Conservation (phyloP, 2,329 filamentous ascomycete genomes). For the Colletotrichum sp. region DNA sequence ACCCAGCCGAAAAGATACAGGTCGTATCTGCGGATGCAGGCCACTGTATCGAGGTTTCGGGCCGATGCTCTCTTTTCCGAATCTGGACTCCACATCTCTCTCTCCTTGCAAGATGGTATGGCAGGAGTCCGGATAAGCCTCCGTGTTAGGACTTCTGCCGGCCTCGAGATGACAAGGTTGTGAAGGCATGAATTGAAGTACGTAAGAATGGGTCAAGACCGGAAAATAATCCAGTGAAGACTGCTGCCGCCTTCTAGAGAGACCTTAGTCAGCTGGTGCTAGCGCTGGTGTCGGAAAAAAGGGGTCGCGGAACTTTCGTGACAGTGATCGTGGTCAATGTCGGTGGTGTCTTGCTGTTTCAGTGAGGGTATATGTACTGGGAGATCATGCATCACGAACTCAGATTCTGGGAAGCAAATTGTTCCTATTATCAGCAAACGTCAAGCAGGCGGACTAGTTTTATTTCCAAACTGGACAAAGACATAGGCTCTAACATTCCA, state of each 20-base stretch:
- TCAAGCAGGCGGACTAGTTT: too few relatives aligned
- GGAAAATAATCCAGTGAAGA: accelerated
- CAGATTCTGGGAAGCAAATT: accelerated
- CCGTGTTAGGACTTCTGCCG: not conserved
- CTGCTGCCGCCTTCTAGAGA: accelerated
- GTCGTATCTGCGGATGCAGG: not conserved
- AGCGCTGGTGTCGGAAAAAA: not conserved
- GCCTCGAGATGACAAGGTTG: not conserved
- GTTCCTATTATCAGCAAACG: accelerated
- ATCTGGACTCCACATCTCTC: not conserved
- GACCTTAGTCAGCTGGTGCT: not conserved
- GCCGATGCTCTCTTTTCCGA: not conserved
- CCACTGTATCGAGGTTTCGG: not conserved
- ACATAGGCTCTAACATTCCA: too few relatives aligned
- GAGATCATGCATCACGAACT: too few relatives aligned
- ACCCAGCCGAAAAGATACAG: not conserved
- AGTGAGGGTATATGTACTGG: not conserved
- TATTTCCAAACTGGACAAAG: too few relatives aligned
- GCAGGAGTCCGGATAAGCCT: not conserved
- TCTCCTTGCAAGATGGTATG: not conserved
- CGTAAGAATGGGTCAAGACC: not conserved
- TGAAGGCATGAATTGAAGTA: not conserved
- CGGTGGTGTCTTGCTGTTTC: accelerated
- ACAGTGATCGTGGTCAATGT: not conserved
- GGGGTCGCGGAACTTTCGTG: not conserved